A percentile compares a stretch with the other conserved stretches of the same genome.
These are phyloP conservation scores for Umbelopsis ramanniana DNA, from an alignment of 192 early-diverging fungal genomes.

Conservation along the genomic window DNA sequence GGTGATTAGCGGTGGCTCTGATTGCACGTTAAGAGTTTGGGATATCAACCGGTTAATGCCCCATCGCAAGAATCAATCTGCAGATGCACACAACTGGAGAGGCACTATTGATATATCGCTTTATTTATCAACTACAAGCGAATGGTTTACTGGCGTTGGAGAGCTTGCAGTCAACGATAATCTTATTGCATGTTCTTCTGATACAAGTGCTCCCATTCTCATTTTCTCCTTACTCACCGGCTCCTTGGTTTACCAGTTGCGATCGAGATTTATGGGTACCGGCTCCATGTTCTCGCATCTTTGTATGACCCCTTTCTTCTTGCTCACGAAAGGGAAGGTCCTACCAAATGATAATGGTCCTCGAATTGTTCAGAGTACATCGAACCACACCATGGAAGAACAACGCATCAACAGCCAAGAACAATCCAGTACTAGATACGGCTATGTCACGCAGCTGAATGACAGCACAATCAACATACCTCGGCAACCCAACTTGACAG, in stretches of 20 bases:
- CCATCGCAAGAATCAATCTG: neutral
- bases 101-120: conserved; percentile 46
- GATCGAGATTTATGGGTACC: conserved; percentile 21
- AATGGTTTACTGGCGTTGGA: conserved; percentile 52
- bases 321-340: conserved; percentile 33
- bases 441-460: conserved; percentile 23
- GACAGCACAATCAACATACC: conserved; percentile 18
- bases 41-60: conserved; percentile 35
- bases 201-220: conserved; percentile 47
- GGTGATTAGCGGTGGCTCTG: conserved; percentile 45
- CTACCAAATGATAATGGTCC: neutral
- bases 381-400: neutral
- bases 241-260: conserved; percentile 53
- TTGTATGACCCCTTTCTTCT: conserved; percentile 34
- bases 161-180: conserved; percentile 52
- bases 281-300: conserved; percentile 24
- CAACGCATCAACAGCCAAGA: neutral
- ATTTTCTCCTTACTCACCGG: conserved; percentile 56
- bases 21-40: conserved; percentile 54
- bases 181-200: conserved; percentile 52
- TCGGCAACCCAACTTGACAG: conserved; percentile 13
- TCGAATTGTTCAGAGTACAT: neutral
- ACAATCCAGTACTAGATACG: neutral
- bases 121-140: conserved; percentile 35
- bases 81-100: conserved; percentile 33